Base-by-base conservation (phyloP, 176 grass and related monocot species). In the Carex scoparia region DNA sequence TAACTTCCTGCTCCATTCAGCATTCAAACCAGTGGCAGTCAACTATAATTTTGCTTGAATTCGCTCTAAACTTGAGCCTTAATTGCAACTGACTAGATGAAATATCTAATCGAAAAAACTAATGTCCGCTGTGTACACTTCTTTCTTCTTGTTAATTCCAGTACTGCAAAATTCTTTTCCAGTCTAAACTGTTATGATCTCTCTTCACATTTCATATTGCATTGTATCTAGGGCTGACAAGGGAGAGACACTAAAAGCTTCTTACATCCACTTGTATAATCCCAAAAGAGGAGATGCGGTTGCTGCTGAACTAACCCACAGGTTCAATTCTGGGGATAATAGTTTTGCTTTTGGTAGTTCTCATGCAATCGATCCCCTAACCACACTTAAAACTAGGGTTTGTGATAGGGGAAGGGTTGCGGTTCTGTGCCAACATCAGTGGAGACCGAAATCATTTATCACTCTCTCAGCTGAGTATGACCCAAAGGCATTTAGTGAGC, bases 201-300 rank as follows among this genome's bases (percentile, higher is more conserved):
- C 11, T 1, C 15, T 69, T 69, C 65, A 15, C 33, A 69, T 69
- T 38, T 69, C 4, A 5, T 38, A 33, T 35, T 38, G 32, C 65
- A 7, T 81, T 86, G 6, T 78, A 62, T 49, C 15, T 56, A 97
- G 94, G 76, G 69, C 90, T 53, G 94, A 97, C 60, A 97, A 92
- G 87, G 92, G 92, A 15, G 90, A 97, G 85, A 91, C 92, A 13
- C 62, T 97, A 63, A 97, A 91, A 87, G 92, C 94, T 61, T 97
- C 90, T 7, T 97, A 94, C 85, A 70, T 91, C 80, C 94, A 97
- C 79, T 27, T 91, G 58, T 88, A 92, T 81, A 89, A 94, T 84
- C 84, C 87, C 42, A 65, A 57, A 32, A 97, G 64, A 75, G 93
- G 93, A 79, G 84, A 84, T 80, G 60, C 90, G 32, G 92, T 97